phyloP scores from a whole-genome alignment of 805 yeast species.

The Peterozyma xylosa region DNA sequence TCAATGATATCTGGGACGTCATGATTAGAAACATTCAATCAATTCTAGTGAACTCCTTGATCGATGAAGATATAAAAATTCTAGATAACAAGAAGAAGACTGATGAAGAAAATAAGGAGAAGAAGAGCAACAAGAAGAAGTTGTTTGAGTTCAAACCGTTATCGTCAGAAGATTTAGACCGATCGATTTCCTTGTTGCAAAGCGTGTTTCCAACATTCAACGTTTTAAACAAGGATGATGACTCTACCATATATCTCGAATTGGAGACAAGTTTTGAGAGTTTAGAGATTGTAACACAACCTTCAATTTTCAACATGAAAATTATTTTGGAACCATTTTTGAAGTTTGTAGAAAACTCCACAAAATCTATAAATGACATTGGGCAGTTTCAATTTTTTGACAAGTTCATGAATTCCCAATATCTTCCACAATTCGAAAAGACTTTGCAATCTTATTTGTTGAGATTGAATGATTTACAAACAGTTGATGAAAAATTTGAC shows the following conservation, averaged over 20 bases:
- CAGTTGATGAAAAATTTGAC: constrained; percentile 24
- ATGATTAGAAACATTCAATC: constrained; percentile 33
- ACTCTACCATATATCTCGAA: constrained; percentile 43
- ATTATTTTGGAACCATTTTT: constrained; percentile 68
- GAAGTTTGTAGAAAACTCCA: constrained; percentile 56
- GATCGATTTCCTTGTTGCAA: constrained; percentile 25
- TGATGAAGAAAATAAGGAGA: constrained; percentile 15
- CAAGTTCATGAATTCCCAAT: constrained; percentile 55
- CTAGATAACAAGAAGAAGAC: constrained; percentile 9
- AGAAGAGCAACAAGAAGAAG: constrained; percentile 13
- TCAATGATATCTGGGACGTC: constrained; percentile 32
- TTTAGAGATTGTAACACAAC: constrained; percentile 59
- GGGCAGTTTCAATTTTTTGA: constrained; percentile 45
- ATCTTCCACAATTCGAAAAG: constrained; percentile 55
- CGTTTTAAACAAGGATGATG: constrained; percentile 15
- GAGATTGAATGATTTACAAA: constrained; percentile 30
- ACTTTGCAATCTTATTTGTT: constrained; percentile 48
- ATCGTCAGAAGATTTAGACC: constrained; percentile 2
- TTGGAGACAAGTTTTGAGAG: constrained; percentile 45
- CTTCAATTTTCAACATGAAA: constrained; percentile 74
- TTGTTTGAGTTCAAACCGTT: constrained; percentile 5
- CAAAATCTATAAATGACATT: constrained; percentile 13
- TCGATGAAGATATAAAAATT: constrained; percentile 21
- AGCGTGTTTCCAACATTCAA: constrained; percentile 68
- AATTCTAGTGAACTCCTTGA: constrained; percentile 29